Conservation (phyloP, 2,329 filamentous ascomycete species). For the Boeremia exigua region DNA sequence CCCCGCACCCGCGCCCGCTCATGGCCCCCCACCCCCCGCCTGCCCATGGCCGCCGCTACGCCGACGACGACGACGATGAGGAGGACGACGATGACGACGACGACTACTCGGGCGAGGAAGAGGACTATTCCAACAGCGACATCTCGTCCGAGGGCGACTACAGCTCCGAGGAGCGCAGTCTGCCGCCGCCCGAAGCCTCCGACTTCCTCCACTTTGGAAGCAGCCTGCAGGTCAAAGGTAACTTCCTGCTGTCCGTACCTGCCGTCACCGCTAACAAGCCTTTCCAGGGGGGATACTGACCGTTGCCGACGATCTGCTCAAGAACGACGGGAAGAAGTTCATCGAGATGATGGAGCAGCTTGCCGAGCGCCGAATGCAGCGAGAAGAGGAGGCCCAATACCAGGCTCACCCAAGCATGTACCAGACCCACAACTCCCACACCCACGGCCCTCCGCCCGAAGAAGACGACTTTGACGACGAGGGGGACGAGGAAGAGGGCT, state of each 20-base stretch:
- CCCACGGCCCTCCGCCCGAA: conserved; percentile 69
- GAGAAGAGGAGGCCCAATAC: conserved; percentile 86
- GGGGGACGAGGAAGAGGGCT: conserved; percentile 66
- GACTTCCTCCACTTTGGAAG: conserved; percentile 99
- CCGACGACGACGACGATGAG: conserved; percentile 58
- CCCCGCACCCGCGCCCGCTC: conserved; percentile 65
- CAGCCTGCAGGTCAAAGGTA: conserved; percentile 91
- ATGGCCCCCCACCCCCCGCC: conserved; percentile 72
- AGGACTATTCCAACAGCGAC: conserved; percentile 62
- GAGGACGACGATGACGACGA: conserved; percentile 43
- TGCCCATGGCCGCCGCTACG: conserved; percentile 62
- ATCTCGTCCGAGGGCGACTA: conserved; percentile 72
- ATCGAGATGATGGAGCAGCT: conserved; percentile 99
- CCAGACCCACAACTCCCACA: conserved; percentile 62
- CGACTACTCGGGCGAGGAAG: conserved; percentile 62
- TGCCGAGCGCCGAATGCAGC: conserved; percentile 94
- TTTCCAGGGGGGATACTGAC: conserved; percentile 89
- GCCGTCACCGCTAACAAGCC: not conserved
- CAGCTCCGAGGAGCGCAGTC: conserved; percentile 68
- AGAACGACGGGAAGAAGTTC: conserved; percentile 99
- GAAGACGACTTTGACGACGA: conserved; percentile 80
- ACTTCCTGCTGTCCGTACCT: not conserved
- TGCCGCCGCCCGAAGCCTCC: conserved; percentile 70
- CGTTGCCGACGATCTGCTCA: conserved; percentile 95
- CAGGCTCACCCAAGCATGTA: conserved; percentile 63